phyloP scores from a whole-genome alignment of 2,329 filamentous ascomycete genomes.

The Pseudogymnoascus sp. region DNA sequence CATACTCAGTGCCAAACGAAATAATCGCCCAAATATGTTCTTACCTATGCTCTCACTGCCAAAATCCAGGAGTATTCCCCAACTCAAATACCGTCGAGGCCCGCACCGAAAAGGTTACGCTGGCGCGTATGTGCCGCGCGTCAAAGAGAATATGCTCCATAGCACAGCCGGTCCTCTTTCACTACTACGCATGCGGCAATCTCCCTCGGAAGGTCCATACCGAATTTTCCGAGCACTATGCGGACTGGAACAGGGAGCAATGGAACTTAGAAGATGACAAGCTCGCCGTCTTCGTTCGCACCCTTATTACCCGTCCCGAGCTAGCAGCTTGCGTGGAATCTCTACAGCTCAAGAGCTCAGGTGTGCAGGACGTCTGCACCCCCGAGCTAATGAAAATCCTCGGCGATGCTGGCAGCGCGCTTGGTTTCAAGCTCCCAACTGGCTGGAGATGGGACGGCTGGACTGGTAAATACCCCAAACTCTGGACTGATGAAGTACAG shows the following conservation, averaged over 20 bases:
- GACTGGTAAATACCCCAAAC: background rate
- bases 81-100: conserved; percentile 11
- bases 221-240: too few relatives aligned
- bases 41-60: background rate
- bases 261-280: background rate
- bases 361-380: background rate
- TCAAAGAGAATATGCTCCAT: background rate
- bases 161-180: background rate
- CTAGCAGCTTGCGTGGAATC: background rate
- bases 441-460: background rate
- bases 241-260: background rate
- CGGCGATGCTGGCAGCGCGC: background rate
- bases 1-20: background rate
- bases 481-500: background rate
- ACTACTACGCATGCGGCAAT: background rate
- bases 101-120: conserved; percentile 18
- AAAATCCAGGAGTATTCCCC: background rate
- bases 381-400: background rate
- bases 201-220: background rate
- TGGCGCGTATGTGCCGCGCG: background rate
- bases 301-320: background rate
- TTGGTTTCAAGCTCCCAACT: background rate
- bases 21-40: background rate
- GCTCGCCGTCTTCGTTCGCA: too few relatives aligned
- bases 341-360: background rate